Base-by-base conservation (phyloP, 2,329 filamentous ascomycete species). In the Bipolaris oryzae region DNA sequence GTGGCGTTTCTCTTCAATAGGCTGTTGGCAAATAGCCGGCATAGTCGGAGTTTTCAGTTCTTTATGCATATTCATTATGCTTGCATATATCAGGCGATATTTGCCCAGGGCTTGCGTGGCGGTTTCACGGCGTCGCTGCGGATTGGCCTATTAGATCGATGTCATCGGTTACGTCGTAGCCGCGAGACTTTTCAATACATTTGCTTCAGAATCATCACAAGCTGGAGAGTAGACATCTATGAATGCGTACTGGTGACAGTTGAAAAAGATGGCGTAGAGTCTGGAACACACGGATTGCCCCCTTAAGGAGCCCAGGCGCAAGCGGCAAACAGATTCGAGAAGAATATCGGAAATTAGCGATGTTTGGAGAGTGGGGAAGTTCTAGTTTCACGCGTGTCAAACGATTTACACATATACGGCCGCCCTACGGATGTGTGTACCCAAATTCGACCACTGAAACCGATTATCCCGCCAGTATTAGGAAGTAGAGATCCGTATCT, bases 11-110 rank as follows among this genome's bases (percentile, higher is more conserved):
- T 28, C 9, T 35, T 18, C 6, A 18, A 21, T 33, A 10, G 45
- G 43, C 28, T 43, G 15, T 45, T 41, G 45, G 31, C 15, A 31
- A 21, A 15, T 35, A 38, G 52, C 23, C 25, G 41, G 25, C 43
- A 35, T 42, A 47, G 21, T 47, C 18, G 45, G 54, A 44, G 50
- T 52, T 39, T 53, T 53, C 21, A n/a, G 28, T 48, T 55, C 25
- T 9, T 35, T 34, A 46, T 55, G 54, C 28, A 55, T 58, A 58
- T 44, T 31, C 28, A 23, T 57, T 55, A 38, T 55, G 39, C 46
- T n/a, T 51, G 46, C 39, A 39, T 44, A 50, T 50, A 44, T 51
- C 39, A 15, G 31, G 52, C 37, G 33, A 34, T 15, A 13, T 33
- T 21, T 39, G 39, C 39, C 37, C 25, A 10, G 23, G 52, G 39